phyloP scores from a whole-genome alignment of 306 rosid genomes.

The Fagus sylvatica region DNA sequence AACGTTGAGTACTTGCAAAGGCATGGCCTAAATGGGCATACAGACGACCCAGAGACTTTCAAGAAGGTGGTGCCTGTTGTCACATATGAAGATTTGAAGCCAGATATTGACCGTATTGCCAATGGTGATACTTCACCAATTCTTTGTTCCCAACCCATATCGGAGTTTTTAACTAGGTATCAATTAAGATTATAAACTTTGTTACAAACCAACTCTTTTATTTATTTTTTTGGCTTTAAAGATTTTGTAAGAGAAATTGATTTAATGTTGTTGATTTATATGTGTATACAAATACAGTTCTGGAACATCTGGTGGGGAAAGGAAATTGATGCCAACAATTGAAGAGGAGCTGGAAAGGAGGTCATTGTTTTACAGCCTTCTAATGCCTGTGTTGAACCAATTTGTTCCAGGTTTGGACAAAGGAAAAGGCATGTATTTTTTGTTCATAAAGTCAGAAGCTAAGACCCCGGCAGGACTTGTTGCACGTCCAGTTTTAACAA shows the following conservation, averaged over 20 bases:
- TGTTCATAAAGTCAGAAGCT: slow-evolving; percentile 49
- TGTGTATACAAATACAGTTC: slow-evolving; percentile 31
- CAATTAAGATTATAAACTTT: neutral
- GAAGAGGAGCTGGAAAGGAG: slow-evolving; percentile 52
- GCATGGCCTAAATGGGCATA: slow-evolving; percentile 42
- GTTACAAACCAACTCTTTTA: no score
- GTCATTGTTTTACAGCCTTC: slow-evolving; percentile 46
- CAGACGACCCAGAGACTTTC: slow-evolving; percentile 44
- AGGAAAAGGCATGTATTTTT: slow-evolving; percentile 62
- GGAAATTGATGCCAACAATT: slow-evolving; percentile 60
- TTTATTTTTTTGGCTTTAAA: neutral
- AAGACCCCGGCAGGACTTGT: slow-evolving; percentile 51
- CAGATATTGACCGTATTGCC: slow-evolving; percentile 61
- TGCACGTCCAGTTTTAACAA: slow-evolving; percentile 55
- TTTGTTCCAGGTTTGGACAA: slow-evolving; percentile 48
- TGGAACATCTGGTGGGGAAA: slow-evolving; percentile 68
- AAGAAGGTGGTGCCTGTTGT: slow-evolving; percentile 56
- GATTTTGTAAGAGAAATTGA: no score
- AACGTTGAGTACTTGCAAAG: slow-evolving; percentile 50
- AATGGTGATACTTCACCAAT: slow-evolving; percentile 57
- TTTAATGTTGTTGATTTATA: neutral
- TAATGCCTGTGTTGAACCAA: slow-evolving; percentile 58
- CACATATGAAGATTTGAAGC: slow-evolving; percentile 52
- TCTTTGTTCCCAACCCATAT: slow-evolving; percentile 57
- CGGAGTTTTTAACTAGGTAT: slow-evolving; percentile 71